Evolutionary conservation across 1,139 yeast species (phyloP).

Genomic region (Hansenula sp.): DNA sequence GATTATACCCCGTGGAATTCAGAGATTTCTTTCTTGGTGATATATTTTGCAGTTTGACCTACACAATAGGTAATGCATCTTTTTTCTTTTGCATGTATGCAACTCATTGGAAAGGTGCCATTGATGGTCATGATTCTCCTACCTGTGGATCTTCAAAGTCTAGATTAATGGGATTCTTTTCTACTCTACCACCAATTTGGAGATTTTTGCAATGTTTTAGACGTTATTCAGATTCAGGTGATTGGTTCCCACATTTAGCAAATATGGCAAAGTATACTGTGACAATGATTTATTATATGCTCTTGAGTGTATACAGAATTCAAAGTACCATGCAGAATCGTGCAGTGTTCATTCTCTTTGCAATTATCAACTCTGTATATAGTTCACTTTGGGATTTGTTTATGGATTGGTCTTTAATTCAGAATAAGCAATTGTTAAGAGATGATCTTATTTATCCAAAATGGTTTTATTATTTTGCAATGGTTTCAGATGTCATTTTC

Average conservation of each 20-base stretch:
- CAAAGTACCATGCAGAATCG: slow-evolving; percentile 39
- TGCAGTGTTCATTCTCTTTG: slow-evolving; percentile 67
- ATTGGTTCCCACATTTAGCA: slow-evolving; percentile 96
- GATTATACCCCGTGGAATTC: slow-evolving; percentile 91
- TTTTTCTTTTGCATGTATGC: slow-evolving; percentile 82
- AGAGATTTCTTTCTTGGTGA: slow-evolving; percentile 93
- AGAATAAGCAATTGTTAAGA: slow-evolving; percentile 62
- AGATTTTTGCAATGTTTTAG: slow-evolving; percentile 86
- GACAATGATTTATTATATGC: slow-evolving; percentile 62
- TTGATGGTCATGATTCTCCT: slow-evolving; percentile 35
- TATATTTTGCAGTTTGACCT: slow-evolving; percentile 80
- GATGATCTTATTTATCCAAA: slow-evolving; percentile 60
- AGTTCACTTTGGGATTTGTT: slow-evolving; percentile 82
- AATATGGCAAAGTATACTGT: slow-evolving; percentile 75
- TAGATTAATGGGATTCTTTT: slow-evolving; percentile 73
- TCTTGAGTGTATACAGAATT: slow-evolving; percentile 79
- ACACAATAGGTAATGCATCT: slow-evolving; percentile 80
- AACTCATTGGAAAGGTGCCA: slow-evolving; percentile 56
- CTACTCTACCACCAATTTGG: slow-evolving; percentile 85
- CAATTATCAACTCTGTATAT: slow-evolving; percentile 64
- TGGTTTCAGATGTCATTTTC: slow-evolving; percentile 64
- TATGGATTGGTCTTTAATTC: slow-evolving; percentile 94
- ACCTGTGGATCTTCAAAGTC: slow-evolving; percentile 79
- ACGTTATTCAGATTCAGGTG: slow-evolving; percentile 90
- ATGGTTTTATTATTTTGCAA: slow-evolving; percentile 67